These are phyloP conservation scores for Salicornia ramosissima DNA, from an alignment of 148 eudicot genomes.

Conservation along the genomic window DNA sequence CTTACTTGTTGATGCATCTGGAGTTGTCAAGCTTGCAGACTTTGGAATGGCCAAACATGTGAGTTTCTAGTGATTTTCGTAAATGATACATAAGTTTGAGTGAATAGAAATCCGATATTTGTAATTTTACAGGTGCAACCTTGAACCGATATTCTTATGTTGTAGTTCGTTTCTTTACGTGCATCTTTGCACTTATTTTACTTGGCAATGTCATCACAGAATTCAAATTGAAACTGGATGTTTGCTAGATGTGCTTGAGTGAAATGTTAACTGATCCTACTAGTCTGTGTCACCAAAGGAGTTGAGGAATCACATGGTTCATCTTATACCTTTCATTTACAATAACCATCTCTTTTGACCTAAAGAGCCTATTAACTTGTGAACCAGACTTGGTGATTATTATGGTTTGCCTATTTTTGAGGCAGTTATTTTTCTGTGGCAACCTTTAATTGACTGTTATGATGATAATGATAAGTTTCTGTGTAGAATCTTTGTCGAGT, in stretches of 20 bases:
- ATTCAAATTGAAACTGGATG: not conserved
- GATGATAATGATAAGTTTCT: not conserved
- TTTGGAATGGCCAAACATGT: constrained; percentile 98
- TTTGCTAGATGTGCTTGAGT: not conserved
- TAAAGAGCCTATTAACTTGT: not conserved
- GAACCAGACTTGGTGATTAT: not conserved
- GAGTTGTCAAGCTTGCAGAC: constrained; percentile 97
- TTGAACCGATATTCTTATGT: not conserved
- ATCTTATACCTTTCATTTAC: not conserved
- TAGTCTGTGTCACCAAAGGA: not conserved
- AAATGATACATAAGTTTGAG: not conserved
- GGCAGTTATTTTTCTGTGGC: not conserved
- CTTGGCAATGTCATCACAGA: not conserved
- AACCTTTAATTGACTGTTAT: too few relatives aligned
- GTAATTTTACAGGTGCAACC: not conserved
- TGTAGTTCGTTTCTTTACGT: not conserved
- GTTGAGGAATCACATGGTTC: not conserved
- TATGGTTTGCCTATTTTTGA: not conserved
- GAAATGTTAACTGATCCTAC: not conserved
- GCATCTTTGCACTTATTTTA: not conserved
- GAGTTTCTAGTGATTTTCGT: constrained; percentile 26
- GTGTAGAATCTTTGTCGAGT: not conserved
- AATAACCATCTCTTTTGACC: not conserved
- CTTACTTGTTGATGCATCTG: constrained; percentile 84
- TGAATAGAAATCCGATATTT: not conserved